phyloP scores from a whole-genome alignment of 495 filamentous ascomycete species.

The Aspergillus sclerotiicarbonarius region DNA sequence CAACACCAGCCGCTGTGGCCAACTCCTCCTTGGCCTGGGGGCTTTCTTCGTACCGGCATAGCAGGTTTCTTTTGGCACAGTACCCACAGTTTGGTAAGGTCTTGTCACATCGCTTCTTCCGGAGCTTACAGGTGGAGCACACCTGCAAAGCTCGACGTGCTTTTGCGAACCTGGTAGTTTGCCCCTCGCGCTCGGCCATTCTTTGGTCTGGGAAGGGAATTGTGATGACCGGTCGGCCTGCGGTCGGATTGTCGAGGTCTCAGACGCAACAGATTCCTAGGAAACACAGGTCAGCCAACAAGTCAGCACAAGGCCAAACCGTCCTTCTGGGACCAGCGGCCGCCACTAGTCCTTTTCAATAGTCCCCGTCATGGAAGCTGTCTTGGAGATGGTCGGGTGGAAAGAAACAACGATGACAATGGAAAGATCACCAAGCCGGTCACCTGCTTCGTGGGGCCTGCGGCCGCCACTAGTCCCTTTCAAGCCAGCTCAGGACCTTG shows the following conservation, averaged over 20 bases:
- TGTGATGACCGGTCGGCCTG: too few species aligned
- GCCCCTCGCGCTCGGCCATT: background rate
- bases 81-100: constrained; percentile 30
- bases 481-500: background rate
- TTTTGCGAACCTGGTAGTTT: background rate
- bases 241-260: too few species aligned
- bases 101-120: constrained; percentile 41
- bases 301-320: too few species aligned
- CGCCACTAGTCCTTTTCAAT: too few species aligned
- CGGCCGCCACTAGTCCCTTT: background rate
- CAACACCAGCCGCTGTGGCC: background rate
- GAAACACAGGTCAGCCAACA: too few species aligned
- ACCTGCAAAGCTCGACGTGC: background rate
- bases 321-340: too few species aligned
- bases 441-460: background rate
- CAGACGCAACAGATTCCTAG: too few species aligned
- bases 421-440: background rate
- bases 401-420: too few species aligned
- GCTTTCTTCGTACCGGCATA: background rate
- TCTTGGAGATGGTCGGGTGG: too few species aligned
- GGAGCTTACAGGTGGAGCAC: constrained; percentile 31
- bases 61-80: constrained; percentile 18
- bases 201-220: background rate
- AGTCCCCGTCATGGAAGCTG: too few species aligned
- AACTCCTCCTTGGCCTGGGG: background rate